Conservation (phyloP, 1,139 yeast species). For the Candida glucosophila region DNA sequence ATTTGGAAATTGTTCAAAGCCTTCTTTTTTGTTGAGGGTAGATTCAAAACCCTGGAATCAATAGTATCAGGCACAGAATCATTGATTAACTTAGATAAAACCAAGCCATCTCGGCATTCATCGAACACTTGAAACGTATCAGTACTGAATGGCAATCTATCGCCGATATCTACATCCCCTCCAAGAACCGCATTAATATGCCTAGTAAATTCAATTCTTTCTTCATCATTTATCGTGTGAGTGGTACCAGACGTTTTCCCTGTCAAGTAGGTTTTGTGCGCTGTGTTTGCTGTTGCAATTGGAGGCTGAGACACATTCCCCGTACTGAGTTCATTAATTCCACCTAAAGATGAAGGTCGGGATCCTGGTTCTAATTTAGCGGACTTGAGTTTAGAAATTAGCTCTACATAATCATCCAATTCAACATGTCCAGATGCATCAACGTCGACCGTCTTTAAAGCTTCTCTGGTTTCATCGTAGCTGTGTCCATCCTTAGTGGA, state of each 20-base stretch:
- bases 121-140: constrained; percentile 94
- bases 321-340: constrained; percentile 13
- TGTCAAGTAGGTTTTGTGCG: constrained; percentile 74
- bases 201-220: constrained; percentile 88
- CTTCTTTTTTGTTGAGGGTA: constrained; percentile 69
- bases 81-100: constrained; percentile 85
- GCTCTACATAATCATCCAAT: constrained; percentile 88
- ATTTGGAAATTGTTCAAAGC: constrained; percentile 89
- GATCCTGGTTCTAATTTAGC: constrained; percentile 13
- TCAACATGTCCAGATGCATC: constrained; percentile 98
- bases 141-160: constrained; percentile 83
- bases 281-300: constrained; percentile 40
- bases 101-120: constrained; percentile 93
- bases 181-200: constrained; percentile 88
- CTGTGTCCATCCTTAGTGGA: constrained; percentile 72
- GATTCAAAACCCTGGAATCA: constrained; percentile 92
- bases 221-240: constrained; percentile 96
- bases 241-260: constrained; percentile 83
- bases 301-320: constrained; percentile 16
- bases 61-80: constrained; percentile 98
- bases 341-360: constrained; percentile 9
- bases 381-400: constrained; percentile 57
- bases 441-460: constrained; percentile 80
- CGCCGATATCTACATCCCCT: constrained; percentile 85
- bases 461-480: constrained; percentile 90